Evolutionary conservation across 371 early-diverging fungal genomes (phyloP).

Genomic region (Rhizopus arrhizus): DNA sequence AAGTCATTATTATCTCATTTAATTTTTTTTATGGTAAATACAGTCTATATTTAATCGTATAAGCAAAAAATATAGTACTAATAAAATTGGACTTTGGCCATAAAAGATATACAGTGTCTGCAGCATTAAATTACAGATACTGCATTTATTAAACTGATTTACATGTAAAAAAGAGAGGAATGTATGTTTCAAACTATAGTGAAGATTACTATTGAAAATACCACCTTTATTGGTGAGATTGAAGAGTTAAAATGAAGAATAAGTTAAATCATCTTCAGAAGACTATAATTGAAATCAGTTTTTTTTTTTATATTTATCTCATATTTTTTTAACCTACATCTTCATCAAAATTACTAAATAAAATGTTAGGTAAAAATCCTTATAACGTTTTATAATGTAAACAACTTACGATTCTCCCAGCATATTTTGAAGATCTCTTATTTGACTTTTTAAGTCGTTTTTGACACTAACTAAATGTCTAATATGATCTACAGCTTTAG

Average conservation of each 20-base stretch:
- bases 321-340: conserved; percentile 26
- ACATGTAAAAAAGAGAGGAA: too few species aligned
- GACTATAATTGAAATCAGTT: conserved; percentile 14
- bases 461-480: conserved; percentile 40
- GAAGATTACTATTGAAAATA: too few species aligned
- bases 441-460: conserved; percentile 46
- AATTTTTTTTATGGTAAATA: too few species aligned
- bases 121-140: too few species aligned
- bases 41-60: too few species aligned
- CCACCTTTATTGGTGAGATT: too few species aligned
- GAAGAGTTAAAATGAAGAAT: conserved; percentile 23
- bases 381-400: not conserved
- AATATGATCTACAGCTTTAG: conserved; percentile 51
- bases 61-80: too few species aligned
- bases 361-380: not conserved
- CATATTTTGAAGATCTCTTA: conserved; percentile 38
- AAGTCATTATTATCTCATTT: too few species aligned
- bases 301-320: not conserved
- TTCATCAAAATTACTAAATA: conserved; percentile 30
- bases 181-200: too few species aligned
- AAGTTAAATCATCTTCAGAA: conserved; percentile 39
- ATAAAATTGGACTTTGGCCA: too few species aligned
- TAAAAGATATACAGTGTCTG: too few species aligned
- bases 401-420: conserved; percentile 45
- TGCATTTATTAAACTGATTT: too few species aligned